Evolutionary conservation across 2,329 filamentous ascomycete genomes (phyloP), one percentile per base, ranked within the genome.

Genomic region (Sporothrix variecibatus): DNA sequence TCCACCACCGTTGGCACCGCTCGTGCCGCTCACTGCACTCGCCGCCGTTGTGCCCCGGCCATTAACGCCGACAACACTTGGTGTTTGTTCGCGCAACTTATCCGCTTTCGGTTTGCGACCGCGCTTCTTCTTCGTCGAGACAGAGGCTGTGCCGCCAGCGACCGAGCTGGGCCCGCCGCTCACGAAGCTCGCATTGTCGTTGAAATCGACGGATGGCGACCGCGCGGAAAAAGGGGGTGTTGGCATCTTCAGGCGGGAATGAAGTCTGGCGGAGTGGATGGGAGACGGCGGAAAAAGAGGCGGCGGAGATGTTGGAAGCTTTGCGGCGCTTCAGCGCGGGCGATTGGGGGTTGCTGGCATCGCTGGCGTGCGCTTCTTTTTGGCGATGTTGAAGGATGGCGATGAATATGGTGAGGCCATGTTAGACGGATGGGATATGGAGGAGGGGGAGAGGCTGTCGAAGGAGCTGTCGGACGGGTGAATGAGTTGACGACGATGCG

Each of bases 251-350:
- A 34, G 93, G 92, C 0, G 93, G 92, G 79, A 94, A 96, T 0
- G 93, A 94, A 4, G 94, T 95, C 79, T 94, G 92, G 53, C 93
- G 92, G 1, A 96, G 88, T 1, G 92, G 92, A 77, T 94, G 92
- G 0, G 88, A 85, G 46, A 38, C 46, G 1, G 88, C 88, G 78
- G 65, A 73, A 17, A 80, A 79, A 8, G 88, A 89, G 9, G 86
- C 82, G 34, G 86, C 84, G 3, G 90, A 90, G 76, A 90, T 84
- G 76, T 82, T 87, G 15, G 91, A 94, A 6, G 90, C 87, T 80
- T 95, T 95, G 79, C 93, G 91, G 65, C 91, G 90, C 80, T 94
- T 94, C 65, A 85, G 81, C 20, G 84, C 81, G 0, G 84, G 86
- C 2, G 82, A 69, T 46, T 51, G 83, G 64, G 85, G 83, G 49